Percentiles rank a stretch among this genome's conserved stretches.
phyloP scores from a whole-genome alignment of 495 filamentous ascomycete species.

The Neurospora intermedia region DNA sequence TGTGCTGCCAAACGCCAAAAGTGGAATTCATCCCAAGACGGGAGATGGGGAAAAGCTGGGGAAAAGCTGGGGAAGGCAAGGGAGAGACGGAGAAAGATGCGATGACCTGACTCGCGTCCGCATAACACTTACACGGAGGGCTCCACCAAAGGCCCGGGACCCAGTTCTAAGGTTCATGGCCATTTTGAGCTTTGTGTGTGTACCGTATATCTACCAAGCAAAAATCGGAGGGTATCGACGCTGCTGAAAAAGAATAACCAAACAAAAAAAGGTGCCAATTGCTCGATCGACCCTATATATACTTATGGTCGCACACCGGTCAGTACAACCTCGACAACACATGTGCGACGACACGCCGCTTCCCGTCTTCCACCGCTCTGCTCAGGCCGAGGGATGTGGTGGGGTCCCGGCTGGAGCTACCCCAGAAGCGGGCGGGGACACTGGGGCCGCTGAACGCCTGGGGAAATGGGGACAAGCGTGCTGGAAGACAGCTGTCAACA shows the following conservation, averaged over 20 bases:
- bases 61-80: not conserved
- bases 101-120: not conserved
- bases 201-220: not conserved
- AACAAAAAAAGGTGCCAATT: not conserved
- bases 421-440: not conserved
- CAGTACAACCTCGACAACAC: not conserved
- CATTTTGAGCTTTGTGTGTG: conserved; percentile 5
- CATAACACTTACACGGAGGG: conserved; percentile 38
- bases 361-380: not conserved
- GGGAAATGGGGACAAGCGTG: not conserved
- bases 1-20: conserved; percentile 5
- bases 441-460: not conserved
- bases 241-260: not conserved
- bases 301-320: not conserved
- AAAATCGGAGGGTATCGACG: not conserved
- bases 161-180: conserved; percentile 17
- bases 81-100: not conserved
- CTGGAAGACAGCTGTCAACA: not conserved
- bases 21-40: not conserved
- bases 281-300: not conserved
- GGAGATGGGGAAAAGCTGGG: not conserved
- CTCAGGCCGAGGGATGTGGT: not conserved
- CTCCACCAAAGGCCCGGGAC: conserved; percentile 28
- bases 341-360: not conserved
- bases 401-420: not conserved